Evolutionary conservation across 1,284 basidiomycete species (phyloP).

Genomic region (Porogramme epimiltina): DNA sequence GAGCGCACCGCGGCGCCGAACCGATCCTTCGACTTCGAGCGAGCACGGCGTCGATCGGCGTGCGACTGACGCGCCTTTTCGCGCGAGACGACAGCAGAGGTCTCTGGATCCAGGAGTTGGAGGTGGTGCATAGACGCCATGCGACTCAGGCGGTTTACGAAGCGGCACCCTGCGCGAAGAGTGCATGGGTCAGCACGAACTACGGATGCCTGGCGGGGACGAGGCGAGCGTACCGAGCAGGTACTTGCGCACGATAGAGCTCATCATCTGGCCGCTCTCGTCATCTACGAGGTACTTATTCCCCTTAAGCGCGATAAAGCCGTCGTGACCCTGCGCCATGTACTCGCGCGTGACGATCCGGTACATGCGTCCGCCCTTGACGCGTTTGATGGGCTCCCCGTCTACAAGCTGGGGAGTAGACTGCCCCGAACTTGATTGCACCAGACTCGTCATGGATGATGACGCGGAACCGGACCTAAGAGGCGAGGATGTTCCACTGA

Average conservation of each 20-base stretch:
- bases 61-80: constrained; percentile 40
- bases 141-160: constrained; percentile 62
- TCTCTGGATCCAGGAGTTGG: constrained; percentile 42
- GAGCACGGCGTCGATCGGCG: constrained; percentile 19
- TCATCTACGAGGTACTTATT: constrained; percentile 79
- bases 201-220: background rate
- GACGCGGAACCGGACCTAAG: constrained; percentile 16
- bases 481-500: constrained; percentile 43
- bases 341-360: constrained; percentile 79
- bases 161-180: constrained; percentile 62
- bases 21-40: constrained; percentile 19
- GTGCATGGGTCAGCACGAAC: no score
- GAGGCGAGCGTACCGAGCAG: constrained; percentile 61
- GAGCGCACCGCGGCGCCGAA: constrained; percentile 9
- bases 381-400: constrained; percentile 56
- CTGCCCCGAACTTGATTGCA: constrained; percentile 13
- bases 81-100: constrained; percentile 43
- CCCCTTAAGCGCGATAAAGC: constrained; percentile 72
- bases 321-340: constrained; percentile 81
- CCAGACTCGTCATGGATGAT: constrained; percentile 31
- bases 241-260: constrained; percentile 82
- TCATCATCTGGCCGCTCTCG: constrained; percentile 84
- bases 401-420: constrained; percentile 31
- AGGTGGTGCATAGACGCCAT: constrained; percentile 32
- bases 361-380: constrained; percentile 63